phyloP scores from a whole-genome alignment of 306 rosid species.

The Mimosa bimucronata region DNA sequence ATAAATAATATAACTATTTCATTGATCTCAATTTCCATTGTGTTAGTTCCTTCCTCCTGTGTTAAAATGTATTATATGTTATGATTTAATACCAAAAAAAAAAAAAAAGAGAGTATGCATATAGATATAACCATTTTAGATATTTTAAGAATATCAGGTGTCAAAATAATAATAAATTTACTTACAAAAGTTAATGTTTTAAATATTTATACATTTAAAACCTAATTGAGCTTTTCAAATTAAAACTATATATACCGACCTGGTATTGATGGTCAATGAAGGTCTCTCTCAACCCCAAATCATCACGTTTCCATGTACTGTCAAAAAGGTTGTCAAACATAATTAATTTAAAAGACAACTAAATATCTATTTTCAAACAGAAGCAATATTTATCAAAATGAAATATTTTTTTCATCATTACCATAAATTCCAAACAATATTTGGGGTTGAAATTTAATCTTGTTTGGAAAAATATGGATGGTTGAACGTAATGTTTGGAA shows the following conservation, averaged over 20 bases:
- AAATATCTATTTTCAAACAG: background rate
- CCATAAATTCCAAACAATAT: background rate
- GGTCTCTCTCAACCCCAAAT: background rate
- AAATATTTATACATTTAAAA: background rate
- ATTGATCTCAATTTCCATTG: background rate
- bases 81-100: background rate
- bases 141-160: background rate
- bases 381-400: background rate
- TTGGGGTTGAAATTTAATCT: background rate
- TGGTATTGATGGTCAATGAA: background rate
- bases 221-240: background rate
- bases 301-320: background rate
- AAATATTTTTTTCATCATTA: background rate
- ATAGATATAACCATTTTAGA: background rate
- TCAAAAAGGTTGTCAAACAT: background rate
- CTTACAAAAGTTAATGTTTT: background rate
- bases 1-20: background rate
- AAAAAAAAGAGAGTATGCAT: background rate
- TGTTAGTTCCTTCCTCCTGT: background rate
- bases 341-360: background rate
- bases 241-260: background rate
- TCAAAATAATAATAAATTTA: background rate
- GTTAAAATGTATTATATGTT: background rate
- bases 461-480: background rate
- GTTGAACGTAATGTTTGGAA: constrained; percentile 1